Evolutionary conservation across 495 filamentous ascomycete genomes (phyloP).

Genomic region (Penicillium herquei): DNA sequence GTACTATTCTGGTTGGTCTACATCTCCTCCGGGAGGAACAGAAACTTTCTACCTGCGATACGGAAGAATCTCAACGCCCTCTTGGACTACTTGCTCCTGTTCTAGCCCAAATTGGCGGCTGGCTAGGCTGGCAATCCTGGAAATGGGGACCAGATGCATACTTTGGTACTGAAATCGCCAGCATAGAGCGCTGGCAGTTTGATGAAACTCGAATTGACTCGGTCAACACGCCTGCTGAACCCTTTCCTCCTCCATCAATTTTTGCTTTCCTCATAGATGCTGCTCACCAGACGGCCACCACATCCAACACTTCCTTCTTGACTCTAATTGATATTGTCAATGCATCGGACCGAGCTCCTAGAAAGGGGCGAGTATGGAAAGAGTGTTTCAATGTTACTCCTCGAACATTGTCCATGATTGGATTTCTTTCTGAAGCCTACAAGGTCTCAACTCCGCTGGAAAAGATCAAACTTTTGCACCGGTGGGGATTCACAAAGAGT

Average conservation of each 20-base stretch:
- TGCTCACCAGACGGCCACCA: conserved; percentile 14
- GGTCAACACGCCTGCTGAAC: conserved; percentile 54
- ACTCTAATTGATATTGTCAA: conserved; percentile 58
- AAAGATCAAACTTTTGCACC: conserved; percentile 41
- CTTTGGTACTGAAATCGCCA: conserved; percentile 70
- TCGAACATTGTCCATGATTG: conserved; percentile 63
- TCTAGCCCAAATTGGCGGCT: conserved; percentile 75
- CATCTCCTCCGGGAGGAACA: conserved; percentile 87
- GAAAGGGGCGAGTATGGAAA: conserved; percentile 40
- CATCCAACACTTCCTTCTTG: conserved; percentile 47
- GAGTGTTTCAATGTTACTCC: conserved; percentile 55
- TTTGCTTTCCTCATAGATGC: conserved; percentile 59
- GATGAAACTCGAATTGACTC: conserved; percentile 52
- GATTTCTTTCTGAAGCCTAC: conserved; percentile 47
- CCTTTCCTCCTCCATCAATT: conserved; percentile 68
- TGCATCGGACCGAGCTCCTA: conserved; percentile 34
- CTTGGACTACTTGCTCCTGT: conserved; percentile 61
- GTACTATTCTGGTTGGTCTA: conserved; percentile 70
- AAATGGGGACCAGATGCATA: conserved; percentile 50
- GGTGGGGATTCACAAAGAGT: conserved; percentile 43
- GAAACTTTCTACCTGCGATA: conserved; percentile 70
- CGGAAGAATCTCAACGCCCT: conserved; percentile 51
- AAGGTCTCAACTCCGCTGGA: conserved; percentile 30
- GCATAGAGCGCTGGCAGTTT: conserved; percentile 59
- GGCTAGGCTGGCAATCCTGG: conserved; percentile 83